Evolutionary conservation across 1,284 basidiomycete species (phyloP), one percentile per base, ranked within the genome.

Genomic region (Ceratorhiza oryzae-sativae): DNA sequence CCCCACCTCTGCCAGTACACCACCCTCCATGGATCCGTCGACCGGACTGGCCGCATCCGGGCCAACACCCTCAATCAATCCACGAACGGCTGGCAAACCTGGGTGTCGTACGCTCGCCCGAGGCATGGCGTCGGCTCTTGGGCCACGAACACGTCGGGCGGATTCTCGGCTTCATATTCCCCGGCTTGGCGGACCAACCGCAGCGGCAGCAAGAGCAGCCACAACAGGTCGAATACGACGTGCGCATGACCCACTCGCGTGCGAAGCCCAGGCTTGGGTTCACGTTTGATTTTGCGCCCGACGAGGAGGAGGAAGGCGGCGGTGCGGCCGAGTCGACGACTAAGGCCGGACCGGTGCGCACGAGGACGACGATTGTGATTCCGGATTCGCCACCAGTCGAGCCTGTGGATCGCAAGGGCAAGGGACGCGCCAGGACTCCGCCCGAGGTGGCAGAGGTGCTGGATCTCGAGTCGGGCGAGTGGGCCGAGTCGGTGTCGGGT

Each of bases 161-260:
- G 20, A n/a, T 62, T 23, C 27, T 56, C 9, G 20, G 20, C 3
- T 5, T 56, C 23, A 34, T 56, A 34, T 56, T 63, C 23, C 32
- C n/a, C 10, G 49, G 49, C 3, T 20, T 39, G 55, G 32, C 0
- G 4, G 30, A 8, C 18, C 2, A 34, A n/a, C 32, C 18, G 10
- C 8, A 6, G 32, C 12, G 6, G 13, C 55, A 5, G 34, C 2
- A 4, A n/a, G 18, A 56, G n/a, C 15, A 5, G n/a, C 27, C 9
- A 18, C 48, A 10, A 15, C 32, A 39, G 10, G 9, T n/a, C 25
- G 32, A 41, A 20, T 70, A 70, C 53, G 65, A 70, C 30, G 53
- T 58, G 39, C 65, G 65, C n/a, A 70, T 70, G 65, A 70, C 65
- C 15, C 65, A 70, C 27, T 51, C 65, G 39, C 51, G 65, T 25